Percentiles rank a stretch among this genome's conserved stretches.
Evolutionary conservation across 23 red algal genomes (phyloP).

Genomic region (Pyropia yezoensis): DNA sequence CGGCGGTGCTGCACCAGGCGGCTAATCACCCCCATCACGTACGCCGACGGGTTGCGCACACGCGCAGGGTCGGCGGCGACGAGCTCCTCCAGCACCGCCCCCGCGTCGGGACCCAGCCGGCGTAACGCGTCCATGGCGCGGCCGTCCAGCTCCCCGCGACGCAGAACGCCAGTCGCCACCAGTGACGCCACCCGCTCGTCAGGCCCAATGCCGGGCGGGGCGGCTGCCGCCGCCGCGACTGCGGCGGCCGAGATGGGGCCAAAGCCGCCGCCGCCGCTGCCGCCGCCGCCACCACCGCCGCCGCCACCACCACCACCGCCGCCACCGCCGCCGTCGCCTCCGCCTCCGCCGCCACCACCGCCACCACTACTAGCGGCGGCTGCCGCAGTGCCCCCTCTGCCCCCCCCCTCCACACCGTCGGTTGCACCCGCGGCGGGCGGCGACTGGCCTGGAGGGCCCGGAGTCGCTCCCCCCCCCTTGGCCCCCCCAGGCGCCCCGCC

Average conservation of each 20-base stretch:
- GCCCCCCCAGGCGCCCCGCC: background rate
- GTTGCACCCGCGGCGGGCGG: background rate
- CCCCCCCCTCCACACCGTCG: constrained; percentile 5
- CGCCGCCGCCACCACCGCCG: constrained; percentile 5
- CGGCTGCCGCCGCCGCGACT: too few relatives aligned
- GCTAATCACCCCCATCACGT: constrained; percentile 47
- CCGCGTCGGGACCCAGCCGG: constrained; percentile 27
- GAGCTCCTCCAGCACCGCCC: constrained; percentile 45
- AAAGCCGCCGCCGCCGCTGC: too few relatives aligned
- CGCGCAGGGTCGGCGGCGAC: constrained; percentile 44
- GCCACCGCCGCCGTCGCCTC: background rate
- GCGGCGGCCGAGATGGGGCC: too few relatives aligned
- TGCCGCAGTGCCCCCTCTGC: constrained; percentile 7
- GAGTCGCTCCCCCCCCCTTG: background rate
- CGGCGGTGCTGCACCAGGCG: too few relatives aligned
- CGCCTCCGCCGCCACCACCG: too few relatives aligned
- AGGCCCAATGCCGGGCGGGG: too few relatives aligned
- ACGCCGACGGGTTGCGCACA: constrained; percentile 60
- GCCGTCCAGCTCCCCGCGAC: constrained; percentile 30
- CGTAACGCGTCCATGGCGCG: constrained; percentile 54
- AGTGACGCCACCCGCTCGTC: constrained; percentile 41
- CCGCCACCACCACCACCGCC: constrained; percentile 14
- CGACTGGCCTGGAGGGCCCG: too few relatives aligned
- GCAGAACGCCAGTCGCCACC: constrained; percentile 6
- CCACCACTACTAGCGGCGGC: constrained; percentile 10